Evolutionary conservation across 2,329 filamentous ascomycete species (phyloP), one percentile per base, ranked within the genome.

Genomic region (Didymella sp.): DNA sequence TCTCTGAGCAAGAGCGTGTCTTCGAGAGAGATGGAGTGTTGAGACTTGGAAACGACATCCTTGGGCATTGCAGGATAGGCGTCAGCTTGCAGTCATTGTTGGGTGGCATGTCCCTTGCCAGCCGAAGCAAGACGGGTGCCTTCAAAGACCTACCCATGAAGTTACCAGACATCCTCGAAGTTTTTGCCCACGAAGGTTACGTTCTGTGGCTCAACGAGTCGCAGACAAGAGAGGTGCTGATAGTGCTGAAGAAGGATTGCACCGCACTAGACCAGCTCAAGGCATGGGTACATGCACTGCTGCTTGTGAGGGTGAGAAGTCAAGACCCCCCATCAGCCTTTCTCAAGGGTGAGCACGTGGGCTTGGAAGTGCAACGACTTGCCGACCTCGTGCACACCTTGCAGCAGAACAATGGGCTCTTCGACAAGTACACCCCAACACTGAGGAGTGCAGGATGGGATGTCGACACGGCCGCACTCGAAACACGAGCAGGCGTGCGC

Each of bases 21-120:
- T 88, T 88, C 61, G 84, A 83, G 45, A 77, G 80, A 44, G 89
- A 92, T 72, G 85, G 82, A 17, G 85, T 92, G 21, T 76, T 97
- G n/a, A 78, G 83, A 44, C 74, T 67, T 31, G 73, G 24, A 7
- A 8, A 38, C 30, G 77, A 75, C n/a, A 65, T 78, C 9, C 63
- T 87, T 17, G 87, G 86, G 2, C 79, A 77, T 52, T 85, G 83
- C 62, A 77, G 73, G 21, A 81, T 89, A 52, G 87, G 87, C 49
- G 72, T 81, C 3, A 71, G 77, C 6, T 64, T 87, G 45, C 47
- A 69, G 58, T 67, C 60, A 61, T 51, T 75, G 66, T 68, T 74
- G 68, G 21, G 56, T 54, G 72, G 51, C 66, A 71, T 74, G 8
- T 64, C 64, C 24, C 42, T 48, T n/a, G 53, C 58, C 41, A 27